These are phyloP conservation scores for Colletotrichum orchidophilum DNA, from an alignment of 2,329 filamentous ascomycete genomes.

Conservation along the genomic window DNA sequence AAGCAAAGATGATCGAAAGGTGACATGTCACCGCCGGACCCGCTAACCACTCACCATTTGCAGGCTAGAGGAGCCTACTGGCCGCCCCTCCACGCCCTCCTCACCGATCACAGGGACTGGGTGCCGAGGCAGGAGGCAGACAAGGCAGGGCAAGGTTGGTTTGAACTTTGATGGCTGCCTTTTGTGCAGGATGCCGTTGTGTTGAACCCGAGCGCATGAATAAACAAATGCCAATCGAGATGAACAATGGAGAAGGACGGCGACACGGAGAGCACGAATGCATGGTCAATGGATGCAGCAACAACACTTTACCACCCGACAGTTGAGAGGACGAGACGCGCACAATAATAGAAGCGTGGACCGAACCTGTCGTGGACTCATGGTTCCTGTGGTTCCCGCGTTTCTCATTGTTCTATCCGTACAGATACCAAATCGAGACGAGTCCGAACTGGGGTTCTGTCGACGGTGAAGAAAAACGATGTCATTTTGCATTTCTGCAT, in stretches of 20 bases:
- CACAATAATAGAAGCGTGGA: constrained; percentile 3
- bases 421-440: neutral
- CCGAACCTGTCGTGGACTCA: neutral
- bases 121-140: neutral
- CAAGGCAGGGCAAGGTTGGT: neutral
- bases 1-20: neutral
- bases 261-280: neutral
- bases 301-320: neutral
- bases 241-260: constrained; percentile 11
- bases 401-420: neutral
- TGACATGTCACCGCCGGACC: constrained; percentile 12
- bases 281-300: neutral
- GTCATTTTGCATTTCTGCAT: constrained; percentile 16
- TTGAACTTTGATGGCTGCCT: neutral
- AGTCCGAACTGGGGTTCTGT: neutral
- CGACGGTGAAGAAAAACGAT: neutral
- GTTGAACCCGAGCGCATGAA: constrained; percentile 18
- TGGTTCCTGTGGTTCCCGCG: neutral
- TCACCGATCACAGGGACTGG: constrained; percentile 4
- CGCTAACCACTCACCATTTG: neutral
- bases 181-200: constrained; percentile 1
- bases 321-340: neutral
- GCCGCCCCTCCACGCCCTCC: neutral
- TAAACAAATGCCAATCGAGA: constrained; percentile 33
- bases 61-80: neutral